Conservation (phyloP, 2,329 filamentous ascomycete genomes). For the Cladophialophora carrionii region DNA sequence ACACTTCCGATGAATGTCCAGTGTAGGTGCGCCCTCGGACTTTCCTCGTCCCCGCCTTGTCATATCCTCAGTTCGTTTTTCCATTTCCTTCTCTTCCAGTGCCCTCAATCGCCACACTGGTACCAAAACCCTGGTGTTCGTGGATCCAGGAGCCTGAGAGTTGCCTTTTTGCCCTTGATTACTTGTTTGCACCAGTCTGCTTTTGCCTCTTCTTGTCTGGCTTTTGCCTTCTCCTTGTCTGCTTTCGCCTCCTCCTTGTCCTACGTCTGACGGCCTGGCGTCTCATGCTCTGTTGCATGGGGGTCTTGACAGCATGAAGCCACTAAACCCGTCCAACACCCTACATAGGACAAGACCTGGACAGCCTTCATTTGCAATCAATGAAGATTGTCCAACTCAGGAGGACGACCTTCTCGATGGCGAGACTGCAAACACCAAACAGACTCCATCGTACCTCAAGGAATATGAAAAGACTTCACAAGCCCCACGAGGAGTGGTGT, state of each 20-base stretch:
- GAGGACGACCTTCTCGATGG: background rate
- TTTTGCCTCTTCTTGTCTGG: background rate
- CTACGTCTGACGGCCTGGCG: background rate
- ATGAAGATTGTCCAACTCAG: background rate
- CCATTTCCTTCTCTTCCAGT: background rate
- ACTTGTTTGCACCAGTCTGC: background rate
- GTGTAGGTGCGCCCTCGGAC: background rate
- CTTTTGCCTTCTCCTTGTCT: no score
- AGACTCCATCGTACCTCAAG: background rate
- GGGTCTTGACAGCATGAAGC: background rate
- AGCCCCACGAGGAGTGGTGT: background rate
- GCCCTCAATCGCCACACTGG: background rate
- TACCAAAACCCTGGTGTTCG: background rate
- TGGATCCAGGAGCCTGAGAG: no score
- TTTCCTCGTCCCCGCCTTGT: background rate
- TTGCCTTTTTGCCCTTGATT: background rate
- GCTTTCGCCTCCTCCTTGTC: background rate
- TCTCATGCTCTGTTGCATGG: background rate
- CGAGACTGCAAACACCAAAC: constrained; percentile 15
- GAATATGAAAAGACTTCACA: background rate
- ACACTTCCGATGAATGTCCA: background rate
- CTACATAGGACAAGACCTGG: background rate
- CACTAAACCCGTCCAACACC: background rate
- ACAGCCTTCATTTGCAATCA: background rate
- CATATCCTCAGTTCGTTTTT: background rate